Evolutionary conservation across 116 monocot species (phyloP).

Genomic region (Trichopus zeylanicus): DNA sequence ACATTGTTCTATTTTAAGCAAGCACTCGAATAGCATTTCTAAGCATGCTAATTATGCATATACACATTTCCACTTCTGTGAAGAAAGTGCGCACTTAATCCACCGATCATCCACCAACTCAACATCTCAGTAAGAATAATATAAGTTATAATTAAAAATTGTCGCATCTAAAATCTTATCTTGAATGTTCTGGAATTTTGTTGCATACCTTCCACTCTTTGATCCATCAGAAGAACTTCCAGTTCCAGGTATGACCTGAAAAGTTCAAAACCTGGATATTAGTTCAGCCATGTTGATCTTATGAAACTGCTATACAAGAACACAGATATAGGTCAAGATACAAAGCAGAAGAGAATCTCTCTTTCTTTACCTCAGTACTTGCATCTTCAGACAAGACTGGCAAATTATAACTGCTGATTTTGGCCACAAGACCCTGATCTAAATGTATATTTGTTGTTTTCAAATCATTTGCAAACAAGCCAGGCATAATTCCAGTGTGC

Average conservation of each 20-base stretch:
- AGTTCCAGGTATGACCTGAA: constrained; percentile 35
- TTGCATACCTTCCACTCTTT: constrained; percentile 37
- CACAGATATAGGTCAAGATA: background rate
- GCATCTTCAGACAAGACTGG: constrained; percentile 53
- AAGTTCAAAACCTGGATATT: constrained; percentile 3
- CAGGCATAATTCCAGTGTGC: constrained; percentile 87
- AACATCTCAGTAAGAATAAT: no score
- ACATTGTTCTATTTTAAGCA: no score
- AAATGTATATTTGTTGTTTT: constrained; percentile 62
- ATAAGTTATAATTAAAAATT: no score
- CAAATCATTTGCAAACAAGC: constrained; percentile 66
- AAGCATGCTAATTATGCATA: no score
- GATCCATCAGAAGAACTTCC: constrained; percentile 27
- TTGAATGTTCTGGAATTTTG: no score
- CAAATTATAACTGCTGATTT: constrained; percentile 80
- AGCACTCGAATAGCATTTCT: no score
- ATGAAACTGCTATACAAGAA: no score
- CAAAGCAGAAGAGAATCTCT: background rate
- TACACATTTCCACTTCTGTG: no score
- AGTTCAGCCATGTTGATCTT: no score
- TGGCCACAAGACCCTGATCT: constrained; percentile 78
- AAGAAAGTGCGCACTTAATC: no score
- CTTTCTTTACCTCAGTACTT: constrained; percentile 35
- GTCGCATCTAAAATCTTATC: no score
- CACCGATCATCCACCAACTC: no score